A percentile compares a stretch with the other conserved stretches of the same genome.
These are phyloP conservation scores for Arachis stenosperma DNA, from an alignment of 306 rosid species.

Conservation along the genomic window DNA sequence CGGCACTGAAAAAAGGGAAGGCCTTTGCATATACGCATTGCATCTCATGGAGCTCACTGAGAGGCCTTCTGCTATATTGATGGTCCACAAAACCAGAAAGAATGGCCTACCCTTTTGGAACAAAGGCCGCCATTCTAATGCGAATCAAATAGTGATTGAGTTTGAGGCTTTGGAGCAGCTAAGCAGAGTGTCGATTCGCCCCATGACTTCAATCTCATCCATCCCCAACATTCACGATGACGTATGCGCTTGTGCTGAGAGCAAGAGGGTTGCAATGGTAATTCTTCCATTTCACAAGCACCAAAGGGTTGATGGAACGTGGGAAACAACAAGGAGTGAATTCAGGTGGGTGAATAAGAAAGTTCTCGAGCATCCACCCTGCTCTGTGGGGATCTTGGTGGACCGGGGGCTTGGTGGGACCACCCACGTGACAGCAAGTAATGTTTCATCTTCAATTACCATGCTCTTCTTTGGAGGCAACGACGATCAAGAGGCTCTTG, in stretches of 20 bases:
- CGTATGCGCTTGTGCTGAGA: slow-evolving; percentile 55
- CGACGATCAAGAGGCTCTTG: slow-evolving; percentile 71
- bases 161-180: slow-evolving; percentile 65
- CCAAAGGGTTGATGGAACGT: slow-evolving; percentile 59
- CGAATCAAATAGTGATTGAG: slow-evolving; percentile 56
- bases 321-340: slow-evolving; percentile 54
- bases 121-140: slow-evolving; percentile 36
- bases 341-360: slow-evolving; percentile 50
- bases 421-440: slow-evolving; percentile 59
- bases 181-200: slow-evolving; percentile 64
- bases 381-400: slow-evolving; percentile 74
- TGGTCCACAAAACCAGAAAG: slow-evolving; percentile 66
- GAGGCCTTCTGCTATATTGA: slow-evolving; percentile 65
- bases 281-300: slow-evolving; percentile 72
- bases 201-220: slow-evolving; percentile 71
- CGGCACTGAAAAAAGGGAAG: slow-evolving; percentile 52
- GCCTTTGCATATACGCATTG: slow-evolving; percentile 63
- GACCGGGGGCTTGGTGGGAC: slow-evolving; percentile 78
- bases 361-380: slow-evolving; percentile 61
- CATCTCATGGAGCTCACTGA: slow-evolving; percentile 70
- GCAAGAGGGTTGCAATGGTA: slow-evolving; percentile 57
- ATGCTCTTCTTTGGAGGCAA: slow-evolving; percentile 64
- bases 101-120: slow-evolving; percentile 78
- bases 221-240: slow-evolving; percentile 58
- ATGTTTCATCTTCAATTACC: slow-evolving; percentile 48